These are phyloP conservation scores for Calendula officinalis DNA, from an alignment of 129 eudicot genomes.

Conservation along the genomic window DNA sequence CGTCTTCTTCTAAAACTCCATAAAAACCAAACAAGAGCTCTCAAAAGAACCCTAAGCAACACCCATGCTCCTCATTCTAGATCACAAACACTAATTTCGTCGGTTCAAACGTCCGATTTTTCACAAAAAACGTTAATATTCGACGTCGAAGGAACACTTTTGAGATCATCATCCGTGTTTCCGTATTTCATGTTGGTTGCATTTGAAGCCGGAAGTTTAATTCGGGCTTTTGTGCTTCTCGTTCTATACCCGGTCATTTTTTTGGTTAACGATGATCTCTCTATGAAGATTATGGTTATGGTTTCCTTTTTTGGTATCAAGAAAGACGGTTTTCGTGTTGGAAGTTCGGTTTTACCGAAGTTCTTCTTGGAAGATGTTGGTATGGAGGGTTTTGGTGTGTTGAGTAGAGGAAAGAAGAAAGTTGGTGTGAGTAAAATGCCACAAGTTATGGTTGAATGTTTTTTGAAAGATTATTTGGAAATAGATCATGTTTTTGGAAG, in stretches of 20 bases:
- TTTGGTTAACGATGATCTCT: conserved; percentile 23
- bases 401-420: conserved; percentile 44
- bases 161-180: conserved; percentile 48
- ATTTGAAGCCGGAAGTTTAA: conserved; percentile 56
- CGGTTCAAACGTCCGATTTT: conserved; percentile 10
- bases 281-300: conserved; percentile 51
- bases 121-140: conserved; percentile 26
- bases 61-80: conserved; percentile 15
- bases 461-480: conserved; percentile 68
- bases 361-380: conserved; percentile 71
- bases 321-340: conserved; percentile 42
- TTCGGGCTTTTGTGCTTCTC: conserved; percentile 48
- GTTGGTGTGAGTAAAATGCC: conserved; percentile 70
- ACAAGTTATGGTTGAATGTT: conserved; percentile 70
- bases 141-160: conserved; percentile 43
- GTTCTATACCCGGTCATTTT: conserved; percentile 38
- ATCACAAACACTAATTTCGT: conserved; percentile 20
- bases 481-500: conserved; percentile 61
- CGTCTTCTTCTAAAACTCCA: conserved; percentile 32
- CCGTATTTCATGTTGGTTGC: conserved; percentile 70
- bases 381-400: conserved; percentile 46
- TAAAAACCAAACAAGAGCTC: conserved; percentile 32
- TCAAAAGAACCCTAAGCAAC: conserved; percentile 45
- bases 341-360: conserved; percentile 65
- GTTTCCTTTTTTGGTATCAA: conserved; percentile 62